A percentile compares a stretch with the other conserved stretches of the same genome.
Evolutionary conservation across 768 basidiomycete species (phyloP).

Genomic region (Boletus vinaceobasis): DNA sequence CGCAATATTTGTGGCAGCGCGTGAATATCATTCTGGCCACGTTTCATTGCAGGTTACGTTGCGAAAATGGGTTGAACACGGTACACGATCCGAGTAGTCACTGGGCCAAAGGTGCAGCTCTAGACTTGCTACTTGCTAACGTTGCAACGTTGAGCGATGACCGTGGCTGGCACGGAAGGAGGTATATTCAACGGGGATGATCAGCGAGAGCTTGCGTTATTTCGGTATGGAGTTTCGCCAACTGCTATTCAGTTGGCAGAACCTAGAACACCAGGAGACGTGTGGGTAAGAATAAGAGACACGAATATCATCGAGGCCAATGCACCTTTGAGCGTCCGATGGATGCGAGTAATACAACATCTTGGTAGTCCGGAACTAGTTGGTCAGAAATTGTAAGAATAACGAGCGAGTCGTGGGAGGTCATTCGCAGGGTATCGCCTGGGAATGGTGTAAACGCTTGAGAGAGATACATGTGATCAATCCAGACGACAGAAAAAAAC

Average conservation of each 20-base stretch:
- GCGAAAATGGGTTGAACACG: neutral
- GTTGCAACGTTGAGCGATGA: too few species aligned
- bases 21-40: conserved; percentile 2
- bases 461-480: neutral
- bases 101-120: neutral
- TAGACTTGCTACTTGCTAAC: neutral
- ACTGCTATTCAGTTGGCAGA: neutral
- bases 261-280: neutral
- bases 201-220: neutral
- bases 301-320: neutral
- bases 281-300: neutral
- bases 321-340: conserved; percentile 1
- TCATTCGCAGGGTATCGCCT: neutral
- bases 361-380: neutral
- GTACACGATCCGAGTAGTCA: neutral
- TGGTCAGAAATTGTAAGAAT: neutral
- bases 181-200: neutral
- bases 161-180: neutral
- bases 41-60: neutral
- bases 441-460: neutral
- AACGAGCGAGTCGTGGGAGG: neutral
- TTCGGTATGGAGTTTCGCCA: neutral
- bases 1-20: conserved; percentile 6
- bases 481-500: conserved; percentile 5
- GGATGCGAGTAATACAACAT: neutral